A percentile compares a stretch with the other conserved stretches of the same genome.
Conservation (phyloP, 495 filamentous ascomycete genomes). For the Lophium mytilinum region DNA sequence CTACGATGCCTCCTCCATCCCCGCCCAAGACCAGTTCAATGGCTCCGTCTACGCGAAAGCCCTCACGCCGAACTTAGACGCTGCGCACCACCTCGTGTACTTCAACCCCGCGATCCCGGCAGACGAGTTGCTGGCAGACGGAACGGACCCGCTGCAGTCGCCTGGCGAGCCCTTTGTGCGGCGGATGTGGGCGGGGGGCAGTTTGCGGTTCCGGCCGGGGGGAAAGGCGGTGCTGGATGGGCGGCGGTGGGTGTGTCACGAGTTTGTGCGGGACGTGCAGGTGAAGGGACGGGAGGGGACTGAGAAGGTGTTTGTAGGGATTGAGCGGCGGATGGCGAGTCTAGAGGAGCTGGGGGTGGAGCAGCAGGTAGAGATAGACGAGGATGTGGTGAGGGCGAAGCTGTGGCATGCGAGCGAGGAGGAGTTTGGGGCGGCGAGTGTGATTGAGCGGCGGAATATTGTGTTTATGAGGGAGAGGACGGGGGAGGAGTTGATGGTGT, state of each 20-base stretch:
- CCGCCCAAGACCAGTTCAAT: neutral
- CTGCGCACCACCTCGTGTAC: conserved; percentile 35
- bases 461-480: conserved; percentile 50
- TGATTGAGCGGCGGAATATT: conserved; percentile 50
- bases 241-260: conserved; percentile 48
- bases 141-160: conserved; percentile 36
- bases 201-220: conserved; percentile 24
- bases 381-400: conserved; percentile 26
- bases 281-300: conserved; percentile 46
- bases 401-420: conserved; percentile 40
- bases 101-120: conserved; percentile 30
- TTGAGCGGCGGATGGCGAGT: conserved; percentile 44
- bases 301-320: conserved; percentile 53
- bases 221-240: conserved; percentile 19
- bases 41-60: neutral
- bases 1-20: neutral
- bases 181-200: conserved; percentile 40
- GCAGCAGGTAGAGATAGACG: conserved; percentile 29
- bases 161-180: conserved; percentile 34
- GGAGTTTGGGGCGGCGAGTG: conserved; percentile 32
- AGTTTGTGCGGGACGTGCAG: conserved; percentile 54
- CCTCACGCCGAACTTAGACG: conserved; percentile 11
- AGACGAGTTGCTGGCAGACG: conserved; percentile 31
- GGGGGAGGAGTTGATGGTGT: conserved; percentile 29
- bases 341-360: conserved; percentile 21